These are phyloP conservation scores for Neurospora tetrasperma DNA, from an alignment of 495 filamentous ascomycete genomes.

Conservation along the genomic window DNA sequence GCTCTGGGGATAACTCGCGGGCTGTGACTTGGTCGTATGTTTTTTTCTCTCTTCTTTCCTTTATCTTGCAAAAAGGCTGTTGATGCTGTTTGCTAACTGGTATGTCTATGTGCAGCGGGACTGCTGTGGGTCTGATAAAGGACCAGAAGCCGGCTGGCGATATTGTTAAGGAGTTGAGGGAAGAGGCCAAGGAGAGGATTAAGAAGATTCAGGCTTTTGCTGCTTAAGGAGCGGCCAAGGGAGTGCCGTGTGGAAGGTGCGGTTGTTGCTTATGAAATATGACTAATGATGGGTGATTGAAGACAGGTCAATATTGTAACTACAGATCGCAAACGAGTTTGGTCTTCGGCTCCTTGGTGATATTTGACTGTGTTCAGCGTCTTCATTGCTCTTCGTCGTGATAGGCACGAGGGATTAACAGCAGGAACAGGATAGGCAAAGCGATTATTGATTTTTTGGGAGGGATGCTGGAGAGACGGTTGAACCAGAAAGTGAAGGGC, in stretches of 20 bases:
- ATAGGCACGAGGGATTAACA: background rate
- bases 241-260: background rate
- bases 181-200: constrained; percentile 48
- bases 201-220: constrained; percentile 9
- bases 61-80: background rate
- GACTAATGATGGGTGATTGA: background rate
- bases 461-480: no score
- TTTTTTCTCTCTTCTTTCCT: background rate
- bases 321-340: background rate
- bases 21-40: constrained; percentile 47
- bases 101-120: constrained; percentile 21
- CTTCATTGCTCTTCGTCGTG: background rate
- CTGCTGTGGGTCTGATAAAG: constrained; percentile 52
- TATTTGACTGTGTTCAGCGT: background rate
- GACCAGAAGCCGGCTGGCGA: constrained; percentile 57
- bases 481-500: background rate
- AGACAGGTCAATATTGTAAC: background rate
- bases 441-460: no score
- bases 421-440: no score
- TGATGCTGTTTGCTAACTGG: background rate
- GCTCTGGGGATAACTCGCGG: constrained; percentile 20
- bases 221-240: background rate
- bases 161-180: constrained; percentile 62
- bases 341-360: background rate
- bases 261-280: background rate